Base-by-base conservation (phyloP, 2,329 filamentous ascomycete species). In the Sarocladium brachiariae region DNA sequence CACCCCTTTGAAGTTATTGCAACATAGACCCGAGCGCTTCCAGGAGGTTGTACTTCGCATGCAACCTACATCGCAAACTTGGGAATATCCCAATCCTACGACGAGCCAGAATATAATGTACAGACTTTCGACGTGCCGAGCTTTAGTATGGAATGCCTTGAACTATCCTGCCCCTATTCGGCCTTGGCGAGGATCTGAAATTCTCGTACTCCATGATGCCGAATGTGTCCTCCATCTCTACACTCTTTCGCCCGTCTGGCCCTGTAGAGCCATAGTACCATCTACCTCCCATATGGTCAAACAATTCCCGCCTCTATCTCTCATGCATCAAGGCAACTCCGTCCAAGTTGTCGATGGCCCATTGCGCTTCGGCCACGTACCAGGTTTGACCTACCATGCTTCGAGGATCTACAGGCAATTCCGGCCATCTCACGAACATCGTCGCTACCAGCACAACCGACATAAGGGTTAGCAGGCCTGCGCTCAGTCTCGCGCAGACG, bases 331-430 rank as follows among this genome's bases (percentile, higher is more conserved):
- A 34, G 6, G 14, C 30, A 13, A 47, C 27, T 19, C 43, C 43
- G 11, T 47, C 27, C 39, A 47, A 23, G n/a, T 18, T 47, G 9
- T 47, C 43, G 3, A 18, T 34, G 7, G 43, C 9, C 43, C 43
- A 47, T 34, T n/a, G 43, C n/a, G 43, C 43, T 23, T 47, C 25
- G 11, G 43, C 24, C 25, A 71, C 65, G 35, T 74, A 73, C 55
- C 70, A 72, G 67, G 76, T 63, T 3, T 69, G 61, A 4, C 73
- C 73, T 0, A 69, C 71, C 8, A 78, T 63, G 1, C 64, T 73
- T 19, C 71, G 70, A 18, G 73, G 74, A 16, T 76, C 72, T 2
- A 74, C 66, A 0, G 72, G 70, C 64, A 76, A 68, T 21, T 66
- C 61, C 2, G 70, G 73, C 68, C 68, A 74, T 16, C 59, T 56